These are phyloP conservation scores for Xylaria sp. DNA, from an alignment of 2,329 filamentous ascomycete species.

Conservation along the genomic window DNA sequence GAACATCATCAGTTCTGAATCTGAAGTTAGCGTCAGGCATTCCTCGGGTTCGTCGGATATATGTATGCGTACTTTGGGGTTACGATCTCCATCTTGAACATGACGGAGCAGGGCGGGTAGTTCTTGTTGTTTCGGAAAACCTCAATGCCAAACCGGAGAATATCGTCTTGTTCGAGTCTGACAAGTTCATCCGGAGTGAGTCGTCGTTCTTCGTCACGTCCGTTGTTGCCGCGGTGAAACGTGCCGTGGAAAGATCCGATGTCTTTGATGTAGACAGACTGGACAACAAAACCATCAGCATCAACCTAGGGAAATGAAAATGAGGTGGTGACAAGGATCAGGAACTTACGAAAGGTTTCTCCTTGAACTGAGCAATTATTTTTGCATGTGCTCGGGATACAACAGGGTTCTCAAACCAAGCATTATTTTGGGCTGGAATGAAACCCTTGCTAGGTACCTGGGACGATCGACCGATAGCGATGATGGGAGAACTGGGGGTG, in stretches of 20 bases:
- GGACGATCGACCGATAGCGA: slow-evolving; percentile 58
- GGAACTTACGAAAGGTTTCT: slow-evolving; percentile 36
- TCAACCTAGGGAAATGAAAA: not conserved
- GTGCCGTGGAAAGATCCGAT: slow-evolving; percentile 65
- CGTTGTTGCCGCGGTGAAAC: slow-evolving; percentile 53
- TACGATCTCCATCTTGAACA: slow-evolving; percentile 48
- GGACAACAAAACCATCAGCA: slow-evolving; percentile 10
- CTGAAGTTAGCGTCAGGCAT: slow-evolving; percentile 26
- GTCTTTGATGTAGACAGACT: slow-evolving; percentile 61
- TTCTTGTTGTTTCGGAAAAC: slow-evolving; percentile 52
- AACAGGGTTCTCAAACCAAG: slow-evolving; percentile 76
- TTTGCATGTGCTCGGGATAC: slow-evolving; percentile 77
- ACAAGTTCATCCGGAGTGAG: slow-evolving; percentile 39
- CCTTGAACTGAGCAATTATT: slow-evolving; percentile 57
- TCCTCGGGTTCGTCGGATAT: not conserved
- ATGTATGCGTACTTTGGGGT: slow-evolving; percentile 33
- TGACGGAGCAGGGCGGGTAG: slow-evolving; percentile 55
- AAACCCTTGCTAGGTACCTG: slow-evolving; percentile 59
- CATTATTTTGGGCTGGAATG: slow-evolving; percentile 61
- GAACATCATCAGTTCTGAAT: slow-evolving; percentile 32
- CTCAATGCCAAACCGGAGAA: slow-evolving; percentile 54
- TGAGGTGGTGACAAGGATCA: not conserved
- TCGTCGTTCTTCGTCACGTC: slow-evolving; percentile 37
- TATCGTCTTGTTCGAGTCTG: slow-evolving; percentile 51
- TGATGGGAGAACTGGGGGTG: slow-evolving; percentile 36